These are phyloP conservation scores for Vitis hybrid DNA, from an alignment of 177 flowering plant genomes.

Conservation along the genomic window DNA sequence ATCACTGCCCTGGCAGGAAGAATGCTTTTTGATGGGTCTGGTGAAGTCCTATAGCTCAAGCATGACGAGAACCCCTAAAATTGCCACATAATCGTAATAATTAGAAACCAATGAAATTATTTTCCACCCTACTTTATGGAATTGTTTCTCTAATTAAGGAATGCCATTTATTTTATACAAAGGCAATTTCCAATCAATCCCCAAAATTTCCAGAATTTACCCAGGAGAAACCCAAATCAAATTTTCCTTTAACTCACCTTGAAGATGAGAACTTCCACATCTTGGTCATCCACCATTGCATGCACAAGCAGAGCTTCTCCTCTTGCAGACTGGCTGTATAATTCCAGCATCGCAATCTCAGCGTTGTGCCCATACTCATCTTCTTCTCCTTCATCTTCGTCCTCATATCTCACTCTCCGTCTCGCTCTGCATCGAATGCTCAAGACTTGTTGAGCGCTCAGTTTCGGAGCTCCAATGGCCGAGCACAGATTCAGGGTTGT, in stretches of 20 bases:
- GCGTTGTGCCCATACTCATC: slow-evolving; percentile 51
- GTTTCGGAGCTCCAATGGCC: not conserved
- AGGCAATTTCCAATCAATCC: too few species aligned
- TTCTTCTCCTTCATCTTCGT: slow-evolving; percentile 30
- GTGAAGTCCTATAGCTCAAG: slow-evolving; percentile 55
- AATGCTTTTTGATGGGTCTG: slow-evolving; percentile 67
- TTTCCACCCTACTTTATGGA: not conserved
- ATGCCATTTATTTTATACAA: too few species aligned
- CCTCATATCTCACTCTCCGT: slow-evolving; percentile 48
- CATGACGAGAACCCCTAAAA: slow-evolving; percentile 81
- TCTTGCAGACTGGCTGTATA: slow-evolving; percentile 45
- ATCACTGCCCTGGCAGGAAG: slow-evolving; percentile 70
- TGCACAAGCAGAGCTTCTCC: slow-evolving; percentile 66
- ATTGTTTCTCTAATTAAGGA: too few species aligned
- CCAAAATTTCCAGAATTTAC: too few species aligned
- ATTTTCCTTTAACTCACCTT: slow-evolving; percentile 36
- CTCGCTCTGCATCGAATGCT: slow-evolving; percentile 28
- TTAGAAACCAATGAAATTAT: not conserved
- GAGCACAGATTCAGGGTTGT: not conserved
- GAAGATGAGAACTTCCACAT: slow-evolving; percentile 65
- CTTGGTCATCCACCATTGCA: slow-evolving; percentile 58
- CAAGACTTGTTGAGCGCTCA: not conserved
- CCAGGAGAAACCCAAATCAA: not conserved
- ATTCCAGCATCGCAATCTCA: slow-evolving; percentile 60
- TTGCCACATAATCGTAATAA: not conserved